These are phyloP conservation scores for Pseudogymnoascus sp. DNA, from an alignment of 2,329 filamentous ascomycete genomes.

Conservation along the genomic window DNA sequence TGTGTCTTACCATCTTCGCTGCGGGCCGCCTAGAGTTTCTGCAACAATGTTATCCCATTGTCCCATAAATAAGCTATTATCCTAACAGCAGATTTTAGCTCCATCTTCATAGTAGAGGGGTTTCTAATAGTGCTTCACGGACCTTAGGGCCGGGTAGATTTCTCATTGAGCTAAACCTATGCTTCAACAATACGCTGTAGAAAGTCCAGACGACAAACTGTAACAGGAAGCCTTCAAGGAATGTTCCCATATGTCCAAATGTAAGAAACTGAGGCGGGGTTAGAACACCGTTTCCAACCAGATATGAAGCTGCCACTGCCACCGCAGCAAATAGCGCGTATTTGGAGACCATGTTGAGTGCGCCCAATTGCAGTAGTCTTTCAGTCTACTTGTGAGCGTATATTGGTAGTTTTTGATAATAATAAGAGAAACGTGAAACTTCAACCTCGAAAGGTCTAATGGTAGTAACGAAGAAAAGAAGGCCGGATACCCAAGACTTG, in stretches of 20 bases:
- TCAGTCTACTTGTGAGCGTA: not conserved
- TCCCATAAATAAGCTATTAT: conserved; percentile 37
- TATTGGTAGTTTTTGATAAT: not conserved
- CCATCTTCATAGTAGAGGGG: not conserved
- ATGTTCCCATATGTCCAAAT: conserved; percentile 30
- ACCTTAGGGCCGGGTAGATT: conserved; percentile 47
- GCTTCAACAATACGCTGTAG: conserved; percentile 46
- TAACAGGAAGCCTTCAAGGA: conserved; percentile 32
- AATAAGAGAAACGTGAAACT: not conserved
- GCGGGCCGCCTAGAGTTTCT: conserved; percentile 32
- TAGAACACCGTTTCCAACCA: not conserved
- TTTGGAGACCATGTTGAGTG: not conserved
- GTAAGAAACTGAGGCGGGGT: not conserved
- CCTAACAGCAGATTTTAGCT: conserved; percentile 20
- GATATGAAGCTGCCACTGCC: not conserved
- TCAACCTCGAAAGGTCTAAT: not conserved
- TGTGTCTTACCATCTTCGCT: conserved; percentile 29
- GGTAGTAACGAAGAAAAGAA: too few relatives aligned
- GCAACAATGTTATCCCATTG: conserved; percentile 33
- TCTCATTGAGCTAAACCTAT: conserved; percentile 48
- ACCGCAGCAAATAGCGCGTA: not conserved
- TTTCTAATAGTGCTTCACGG: conserved; percentile 19
- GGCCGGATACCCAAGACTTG: not conserved
- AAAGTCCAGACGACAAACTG: conserved; percentile 29
- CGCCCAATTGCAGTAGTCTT: not conserved